Evolutionary conservation across 768 basidiomycete genomes (phyloP).

Genomic region (Lentinula boryana): DNA sequence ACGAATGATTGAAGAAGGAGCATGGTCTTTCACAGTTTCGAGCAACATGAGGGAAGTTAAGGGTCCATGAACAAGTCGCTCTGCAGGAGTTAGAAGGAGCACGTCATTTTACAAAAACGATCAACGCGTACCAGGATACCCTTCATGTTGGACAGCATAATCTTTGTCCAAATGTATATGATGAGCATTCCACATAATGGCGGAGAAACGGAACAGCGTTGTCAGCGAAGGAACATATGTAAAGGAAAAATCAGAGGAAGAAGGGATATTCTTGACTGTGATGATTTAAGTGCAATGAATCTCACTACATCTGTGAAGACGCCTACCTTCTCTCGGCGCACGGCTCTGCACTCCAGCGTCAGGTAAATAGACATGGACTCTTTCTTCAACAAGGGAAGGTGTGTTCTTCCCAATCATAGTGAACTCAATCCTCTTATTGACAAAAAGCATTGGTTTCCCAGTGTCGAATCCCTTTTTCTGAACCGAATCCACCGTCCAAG

Average conservation of each 20-base stretch:
- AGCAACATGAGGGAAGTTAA: slow-evolving; percentile 76
- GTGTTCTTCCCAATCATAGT: slow-evolving; percentile 34
- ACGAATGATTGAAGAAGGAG: slow-evolving; percentile 39
- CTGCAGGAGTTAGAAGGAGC: slow-evolving; percentile 26
- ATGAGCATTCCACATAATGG: slow-evolving; percentile 82
- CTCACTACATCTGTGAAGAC: background rate
- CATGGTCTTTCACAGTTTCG: slow-evolving; percentile 48
- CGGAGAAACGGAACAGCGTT: slow-evolving; percentile 81
- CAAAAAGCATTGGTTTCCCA: slow-evolving; percentile 67
- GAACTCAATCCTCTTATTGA: slow-evolving; percentile 57
- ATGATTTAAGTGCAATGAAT: background rate
- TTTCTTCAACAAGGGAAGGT: slow-evolving; percentile 54
- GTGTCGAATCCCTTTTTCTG: slow-evolving; percentile 63
- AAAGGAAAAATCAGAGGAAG: slow-evolving; percentile 51
- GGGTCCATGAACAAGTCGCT: slow-evolving; percentile 82
- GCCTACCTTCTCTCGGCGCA: slow-evolving; percentile 38
- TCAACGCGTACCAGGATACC: slow-evolving; percentile 52
- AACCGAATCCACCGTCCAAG: slow-evolving; percentile 41
- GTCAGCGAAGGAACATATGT: slow-evolving; percentile 60
- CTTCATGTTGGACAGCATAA: slow-evolving; percentile 61
- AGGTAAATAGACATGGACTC: slow-evolving; percentile 62
- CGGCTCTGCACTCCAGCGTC: slow-evolving; percentile 22
- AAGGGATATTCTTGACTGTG: slow-evolving; percentile 47
- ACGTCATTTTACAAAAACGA: background rate
- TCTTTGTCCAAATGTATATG: slow-evolving; percentile 78